A percentile compares a stretch with the other conserved stretches of the same genome.
Conservation (phyloP, 2,329 filamentous ascomycete species). For the Ophiocordyceps camponoti-rufipedis region DNA sequence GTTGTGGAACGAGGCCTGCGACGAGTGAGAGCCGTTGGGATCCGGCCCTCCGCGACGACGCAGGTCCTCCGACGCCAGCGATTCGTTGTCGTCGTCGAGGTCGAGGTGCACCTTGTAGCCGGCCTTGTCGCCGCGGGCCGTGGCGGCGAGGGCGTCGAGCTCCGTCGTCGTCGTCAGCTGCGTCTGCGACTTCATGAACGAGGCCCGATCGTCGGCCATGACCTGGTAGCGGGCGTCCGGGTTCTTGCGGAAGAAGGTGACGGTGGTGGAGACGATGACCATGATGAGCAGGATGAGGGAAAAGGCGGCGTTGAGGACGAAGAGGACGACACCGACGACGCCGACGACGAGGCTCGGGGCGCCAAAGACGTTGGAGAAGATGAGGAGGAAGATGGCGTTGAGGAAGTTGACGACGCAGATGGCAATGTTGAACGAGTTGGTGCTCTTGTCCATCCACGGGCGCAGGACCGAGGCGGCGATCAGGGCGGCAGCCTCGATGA, state of each 20-base stretch:
- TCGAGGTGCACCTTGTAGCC: conserved; percentile 19
- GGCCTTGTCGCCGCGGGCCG: conserved; percentile 67
- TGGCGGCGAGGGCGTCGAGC: conserved; percentile 75
- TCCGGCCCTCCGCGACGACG: conserved; percentile 14
- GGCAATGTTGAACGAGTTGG: conserved; percentile 88
- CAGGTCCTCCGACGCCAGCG: conserved; percentile 19
- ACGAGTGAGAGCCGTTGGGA: background rate
- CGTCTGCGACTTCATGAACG: conserved; percentile 92
- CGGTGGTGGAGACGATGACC: conserved; percentile 39
- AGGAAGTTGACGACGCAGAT: conserved; percentile 83
- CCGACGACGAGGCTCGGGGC: conserved; percentile 70
- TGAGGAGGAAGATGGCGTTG: conserved; percentile 72
- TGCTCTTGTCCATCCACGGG: conserved; percentile 98
- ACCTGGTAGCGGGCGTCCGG: conserved; percentile 89
- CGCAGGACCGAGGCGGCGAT: conserved; percentile 64
- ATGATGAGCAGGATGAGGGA: conserved; percentile 68
- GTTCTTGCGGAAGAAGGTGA: conserved; percentile 79
- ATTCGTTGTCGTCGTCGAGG: conserved; percentile 23
- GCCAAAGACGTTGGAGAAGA: conserved; percentile 77
- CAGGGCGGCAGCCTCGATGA: conserved; percentile 65
- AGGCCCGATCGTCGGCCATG: conserved; percentile 90
- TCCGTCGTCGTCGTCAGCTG: conserved; percentile 63
- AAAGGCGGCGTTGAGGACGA: conserved; percentile 72
- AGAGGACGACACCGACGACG: conserved; percentile 77
- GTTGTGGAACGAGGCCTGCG: conserved; percentile 13